Base-by-base conservation (phyloP, 257 asterid species). In the Coffea canephora region DNA sequence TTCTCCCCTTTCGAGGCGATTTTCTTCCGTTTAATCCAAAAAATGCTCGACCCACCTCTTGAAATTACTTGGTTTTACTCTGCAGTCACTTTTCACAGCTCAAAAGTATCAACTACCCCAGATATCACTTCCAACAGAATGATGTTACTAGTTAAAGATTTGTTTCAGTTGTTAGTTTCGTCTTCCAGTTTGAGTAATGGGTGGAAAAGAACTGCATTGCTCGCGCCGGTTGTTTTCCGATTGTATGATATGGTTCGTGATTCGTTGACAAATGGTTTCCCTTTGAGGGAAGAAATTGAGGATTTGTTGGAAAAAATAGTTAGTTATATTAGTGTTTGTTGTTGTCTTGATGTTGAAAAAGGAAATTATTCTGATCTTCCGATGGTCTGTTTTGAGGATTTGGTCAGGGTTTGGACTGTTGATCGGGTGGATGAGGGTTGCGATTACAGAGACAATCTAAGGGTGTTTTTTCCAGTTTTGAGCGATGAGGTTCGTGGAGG, bases 31-130 rank as follows among this genome's bases (percentile, higher is more conserved):
- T 81, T 87, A 74, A 85, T 91, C 80, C 96, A 94, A 69, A 73
- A 94, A 23, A 92, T 89, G 97, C 92, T 90, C 75, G 96, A 92
- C 73, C 98, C 98, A 1, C 97, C 98, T 62, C 91, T 94, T 67
- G 98, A 91, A 77, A 78, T 92, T 57, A 84, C 93, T 64, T 94
- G 97, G 98, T 94, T 94, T 78, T 92, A 94, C 91, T 89, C 97
- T 3, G 96, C 98, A 2, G 85, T 89, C 25, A 88, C 96, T 18
- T 88, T 80, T 62, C 93, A 92, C 76, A 69, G 88, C 31, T 90
- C 96, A 3, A 92, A 84, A 81, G 6, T 21, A 59, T 21, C 31
- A 21, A 81, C 82, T 67, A 79, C 85, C 84, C 83, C 82, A 25
- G 62, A 71, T 75, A 78, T 73, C 62, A 84, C 82, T 72, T 48